phyloP scores from a whole-genome alignment of 306 rosid species.

The Quercus bicolor region DNA sequence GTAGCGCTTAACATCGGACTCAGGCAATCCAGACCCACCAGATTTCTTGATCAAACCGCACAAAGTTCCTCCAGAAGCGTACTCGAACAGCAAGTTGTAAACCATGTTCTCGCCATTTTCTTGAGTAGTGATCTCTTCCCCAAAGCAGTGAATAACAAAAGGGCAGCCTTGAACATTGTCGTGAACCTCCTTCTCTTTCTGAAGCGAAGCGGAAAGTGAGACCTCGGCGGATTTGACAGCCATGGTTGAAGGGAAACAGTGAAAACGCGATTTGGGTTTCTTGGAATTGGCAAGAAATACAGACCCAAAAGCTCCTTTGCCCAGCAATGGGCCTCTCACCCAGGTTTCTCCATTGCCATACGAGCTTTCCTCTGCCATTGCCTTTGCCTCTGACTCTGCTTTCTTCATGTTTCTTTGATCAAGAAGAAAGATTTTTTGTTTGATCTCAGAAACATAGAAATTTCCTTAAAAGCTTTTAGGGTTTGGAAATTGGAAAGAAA shows the following conservation, averaged over 20 bases:
- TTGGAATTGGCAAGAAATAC: conserved; percentile 29
- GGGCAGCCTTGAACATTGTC: conserved; percentile 13
- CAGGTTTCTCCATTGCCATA: background rate
- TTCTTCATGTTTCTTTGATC: background rate
- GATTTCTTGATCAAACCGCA: background rate
- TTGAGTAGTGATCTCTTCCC: conserved; percentile 16
- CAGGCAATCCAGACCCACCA: background rate
- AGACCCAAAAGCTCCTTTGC: conserved; percentile 32
- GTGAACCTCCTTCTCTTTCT: conserved; percentile 19
- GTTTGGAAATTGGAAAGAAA: too few species aligned
- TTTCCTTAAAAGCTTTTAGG: too few species aligned
- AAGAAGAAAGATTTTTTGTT: too few species aligned
- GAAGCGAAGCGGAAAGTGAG: conserved; percentile 16
- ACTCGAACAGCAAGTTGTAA: conserved; percentile 24
- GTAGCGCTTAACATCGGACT: background rate
- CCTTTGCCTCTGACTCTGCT: too few species aligned
- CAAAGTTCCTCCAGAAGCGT: conserved; percentile 25
- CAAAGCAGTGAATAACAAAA: conserved; percentile 3
- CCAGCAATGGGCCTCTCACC: conserved; percentile 11
- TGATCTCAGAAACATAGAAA: too few species aligned
- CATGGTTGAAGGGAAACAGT: conserved; percentile 16
- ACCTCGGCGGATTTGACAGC: conserved; percentile 25
- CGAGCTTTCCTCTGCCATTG: background rate
- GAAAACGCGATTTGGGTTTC: background rate
- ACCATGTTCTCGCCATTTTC: conserved; percentile 8